Conservation (phyloP, 1,284 basidiomycete genomes). For the Apiotrichum gracile region DNA sequence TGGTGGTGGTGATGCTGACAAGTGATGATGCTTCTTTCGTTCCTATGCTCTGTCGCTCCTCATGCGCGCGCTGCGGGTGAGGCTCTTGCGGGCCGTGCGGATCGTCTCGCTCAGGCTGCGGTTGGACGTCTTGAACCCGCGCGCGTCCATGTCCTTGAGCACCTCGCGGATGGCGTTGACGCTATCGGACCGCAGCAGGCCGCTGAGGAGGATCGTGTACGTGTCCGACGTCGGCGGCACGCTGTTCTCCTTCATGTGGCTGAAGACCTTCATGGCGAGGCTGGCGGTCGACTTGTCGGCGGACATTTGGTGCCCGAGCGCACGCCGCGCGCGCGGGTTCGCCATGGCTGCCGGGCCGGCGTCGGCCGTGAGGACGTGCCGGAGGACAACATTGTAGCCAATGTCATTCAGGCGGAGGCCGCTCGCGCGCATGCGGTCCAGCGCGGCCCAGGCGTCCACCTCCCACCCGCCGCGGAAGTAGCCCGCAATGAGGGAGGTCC, state of each 20-base stretch:
- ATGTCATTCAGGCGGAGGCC: conserved; percentile 55
- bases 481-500: conserved; percentile 44
- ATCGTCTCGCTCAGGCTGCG: conserved; percentile 49
- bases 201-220: conserved; percentile 66
- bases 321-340: background rate
- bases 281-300: conserved; percentile 37
- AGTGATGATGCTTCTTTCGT: background rate
- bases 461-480: conserved; percentile 44
- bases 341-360: background rate
- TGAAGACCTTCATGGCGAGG: conserved; percentile 55
- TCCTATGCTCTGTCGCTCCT: background rate
- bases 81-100: background rate
- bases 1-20: background rate
- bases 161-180: conserved; percentile 55
- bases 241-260: conserved; percentile 56
- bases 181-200: conserved; percentile 52
- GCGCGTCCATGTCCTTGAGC: conserved; percentile 55
- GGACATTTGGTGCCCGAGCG: background rate
- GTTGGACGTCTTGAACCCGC: conserved; percentile 44
- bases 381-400: conserved; percentile 69
- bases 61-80: background rate
- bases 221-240: conserved; percentile 58
- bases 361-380: conserved; percentile 52
- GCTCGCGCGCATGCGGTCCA: conserved; percentile 57
- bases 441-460: conserved; percentile 49